Conservation (phyloP, 2,329 filamentous ascomycete species). For the Colletotrichum tabaci region DNA sequence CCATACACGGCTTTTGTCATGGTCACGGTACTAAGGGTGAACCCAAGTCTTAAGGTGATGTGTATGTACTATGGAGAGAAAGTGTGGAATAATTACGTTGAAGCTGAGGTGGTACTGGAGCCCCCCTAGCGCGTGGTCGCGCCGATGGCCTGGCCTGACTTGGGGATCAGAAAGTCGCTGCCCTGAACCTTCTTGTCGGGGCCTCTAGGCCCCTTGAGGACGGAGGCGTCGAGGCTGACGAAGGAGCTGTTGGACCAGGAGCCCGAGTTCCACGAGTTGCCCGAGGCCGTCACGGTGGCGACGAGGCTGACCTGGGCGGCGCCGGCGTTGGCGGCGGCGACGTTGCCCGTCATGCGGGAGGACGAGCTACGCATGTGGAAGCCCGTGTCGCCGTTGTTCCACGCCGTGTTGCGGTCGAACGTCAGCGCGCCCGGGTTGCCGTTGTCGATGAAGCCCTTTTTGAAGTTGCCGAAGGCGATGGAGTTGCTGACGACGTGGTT, state of each 20-base stretch:
- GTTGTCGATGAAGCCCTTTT: conserved; percentile 63
- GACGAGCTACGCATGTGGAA: conserved; percentile 56
- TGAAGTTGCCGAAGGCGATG: conserved; percentile 59
- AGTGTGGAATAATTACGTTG: neutral
- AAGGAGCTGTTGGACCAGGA: conserved; percentile 58
- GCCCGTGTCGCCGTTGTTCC: conserved; percentile 60
- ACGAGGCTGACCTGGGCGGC: conserved; percentile 46
- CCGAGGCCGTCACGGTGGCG: conserved; percentile 47
- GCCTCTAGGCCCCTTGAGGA: conserved; percentile 54
- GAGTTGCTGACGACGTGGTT: conserved; percentile 60
- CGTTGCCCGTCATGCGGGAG: conserved; percentile 55
- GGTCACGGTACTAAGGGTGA: neutral
- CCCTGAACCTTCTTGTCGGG: conserved; percentile 54
- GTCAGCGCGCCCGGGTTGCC: conserved; percentile 57
- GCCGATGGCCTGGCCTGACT: conserved; percentile 54
- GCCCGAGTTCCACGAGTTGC: conserved; percentile 59
- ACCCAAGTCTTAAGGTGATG: neutral
- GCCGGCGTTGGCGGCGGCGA: conserved; percentile 55
- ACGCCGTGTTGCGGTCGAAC: conserved; percentile 61
- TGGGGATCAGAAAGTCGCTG: conserved; percentile 58
- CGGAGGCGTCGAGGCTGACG: conserved; percentile 52
- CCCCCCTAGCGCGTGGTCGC: conserved; percentile 48
- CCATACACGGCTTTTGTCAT: neutral
- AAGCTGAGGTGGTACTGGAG: neutral
- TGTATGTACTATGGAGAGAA: neutral